Percentiles rank a stretch among this genome's conserved stretches.
Conservation (phyloP, 1,139 yeast species). For the Magnusiomyces magnusii region DNA sequence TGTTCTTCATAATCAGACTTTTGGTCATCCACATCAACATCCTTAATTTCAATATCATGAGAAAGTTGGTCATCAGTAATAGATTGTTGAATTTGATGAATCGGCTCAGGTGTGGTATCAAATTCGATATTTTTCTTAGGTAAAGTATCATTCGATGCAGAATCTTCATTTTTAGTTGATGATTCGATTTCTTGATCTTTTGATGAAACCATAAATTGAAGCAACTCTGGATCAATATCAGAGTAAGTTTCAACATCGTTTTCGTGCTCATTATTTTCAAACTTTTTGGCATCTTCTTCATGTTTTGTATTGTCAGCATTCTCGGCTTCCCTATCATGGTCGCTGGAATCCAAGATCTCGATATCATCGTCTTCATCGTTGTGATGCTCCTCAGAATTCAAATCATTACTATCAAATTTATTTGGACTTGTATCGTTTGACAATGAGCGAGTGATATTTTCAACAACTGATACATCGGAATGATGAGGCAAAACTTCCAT, state of each 20-base stretch:
- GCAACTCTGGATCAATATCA: background rate
- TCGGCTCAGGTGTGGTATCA: too few relatives aligned
- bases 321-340: background rate
- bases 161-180: too few relatives aligned
- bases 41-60: background rate
- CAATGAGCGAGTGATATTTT: too few relatives aligned
- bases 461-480: too few relatives aligned
- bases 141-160: too few relatives aligned
- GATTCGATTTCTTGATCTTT: background rate
- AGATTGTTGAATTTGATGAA: too few relatives aligned
- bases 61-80: too few relatives aligned
- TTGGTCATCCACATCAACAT: background rate
- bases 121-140: too few relatives aligned
- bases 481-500: too few relatives aligned
- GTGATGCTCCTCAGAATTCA: background rate
- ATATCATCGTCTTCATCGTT: background rate
- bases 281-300: background rate
- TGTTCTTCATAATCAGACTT: constrained; percentile 12
- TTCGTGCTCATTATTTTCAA: background rate
- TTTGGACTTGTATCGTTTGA: too few relatives aligned
- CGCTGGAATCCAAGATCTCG: background rate
- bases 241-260: background rate
- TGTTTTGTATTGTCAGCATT: background rate
- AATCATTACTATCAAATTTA: background rate
- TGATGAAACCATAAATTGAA: background rate